Evolutionary conservation across 768 basidiomycete genomes (phyloP), one percentile per base, ranked within the genome.

Genomic region (Cystoderma amianthinum): DNA sequence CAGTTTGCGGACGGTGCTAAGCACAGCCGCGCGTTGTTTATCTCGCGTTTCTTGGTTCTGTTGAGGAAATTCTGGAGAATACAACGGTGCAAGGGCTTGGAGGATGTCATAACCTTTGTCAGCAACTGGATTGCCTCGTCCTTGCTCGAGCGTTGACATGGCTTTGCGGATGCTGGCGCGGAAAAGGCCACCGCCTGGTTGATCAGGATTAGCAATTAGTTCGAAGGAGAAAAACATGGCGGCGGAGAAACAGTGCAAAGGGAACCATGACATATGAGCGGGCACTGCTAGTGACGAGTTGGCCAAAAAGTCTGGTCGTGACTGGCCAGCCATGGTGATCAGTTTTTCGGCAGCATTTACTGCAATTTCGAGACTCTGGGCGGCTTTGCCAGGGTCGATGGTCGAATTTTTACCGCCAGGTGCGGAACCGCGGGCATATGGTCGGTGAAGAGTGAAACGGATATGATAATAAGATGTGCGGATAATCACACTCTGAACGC

Each of bases 221-320:
- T 90, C 86, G 64, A 89, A 89, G n/a, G 85, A 84, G 72, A 90
- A 88, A 63, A 90, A 90, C 81, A 90, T 88, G 37, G 85, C 85
- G 15, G 88, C 85, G 36, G 82, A 82, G 66, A 90, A 90, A 50
- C 82, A 78, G 54, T 91, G 86, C 63, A 84, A 85, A 0, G 86
- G 84, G 3, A 81, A 82, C 80, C 85, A 87, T 49, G 78, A 80
- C 74, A 90, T 80, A 59, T 91, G 87, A 2, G 84, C 85, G 23
- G 85, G 85, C 5, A 87, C 82, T 6, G 82, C 76, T 44, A 81
- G 62, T 13, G 81, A 72, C 11, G 76, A 72, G 41, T 79, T 85
- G 25, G 77, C 75, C 22, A 86, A 65, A 57, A 85, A 84, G 54
- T 87, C 86, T 1, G 84, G 84, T 2, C 82, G 76, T 28, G 82